A percentile compares a stretch with the other conserved stretches of the same genome.
Conservation (phyloP, 202 grass and related monocot genomes). For the Cymbopogon flexuosus region DNA sequence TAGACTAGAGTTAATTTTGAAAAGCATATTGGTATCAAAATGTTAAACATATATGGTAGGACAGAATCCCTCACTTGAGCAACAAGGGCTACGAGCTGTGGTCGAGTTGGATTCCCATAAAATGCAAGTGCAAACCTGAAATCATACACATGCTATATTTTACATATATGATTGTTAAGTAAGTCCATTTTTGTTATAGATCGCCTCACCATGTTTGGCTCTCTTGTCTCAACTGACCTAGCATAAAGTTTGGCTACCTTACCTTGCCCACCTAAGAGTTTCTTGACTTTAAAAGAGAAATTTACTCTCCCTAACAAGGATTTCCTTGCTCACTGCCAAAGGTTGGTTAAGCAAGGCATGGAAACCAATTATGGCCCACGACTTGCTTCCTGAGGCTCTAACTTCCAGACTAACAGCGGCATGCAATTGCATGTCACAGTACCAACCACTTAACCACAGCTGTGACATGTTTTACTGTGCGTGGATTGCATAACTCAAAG, state of each 20-base stretch:
- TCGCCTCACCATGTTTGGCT: background rate
- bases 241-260: too few relatives aligned
- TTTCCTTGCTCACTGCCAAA: background rate
- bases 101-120: conserved; percentile 64
- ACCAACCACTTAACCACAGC: background rate
- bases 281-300: background rate
- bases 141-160: conserved; percentile 9
- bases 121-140: conserved; percentile 99
- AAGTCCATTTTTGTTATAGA: conserved; percentile 8
- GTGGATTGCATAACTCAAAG: background rate
- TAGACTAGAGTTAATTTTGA: conserved; percentile 19
- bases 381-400: conserved; percentile 11
- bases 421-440: background rate
- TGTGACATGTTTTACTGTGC: background rate
- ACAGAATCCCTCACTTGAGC: conserved; percentile 51
- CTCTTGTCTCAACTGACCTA: background rate
- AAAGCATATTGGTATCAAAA: background rate
- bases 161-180: conserved; percentile 2
- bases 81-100: conserved; percentile 81
- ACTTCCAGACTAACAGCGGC: background rate
- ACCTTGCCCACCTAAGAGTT: background rate
- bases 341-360: background rate
- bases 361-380: background rate
- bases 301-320: background rate
- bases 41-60: background rate